Evolutionary conservation across 306 rosid species (phyloP).

Genomic region (Neltuma alba): DNA sequence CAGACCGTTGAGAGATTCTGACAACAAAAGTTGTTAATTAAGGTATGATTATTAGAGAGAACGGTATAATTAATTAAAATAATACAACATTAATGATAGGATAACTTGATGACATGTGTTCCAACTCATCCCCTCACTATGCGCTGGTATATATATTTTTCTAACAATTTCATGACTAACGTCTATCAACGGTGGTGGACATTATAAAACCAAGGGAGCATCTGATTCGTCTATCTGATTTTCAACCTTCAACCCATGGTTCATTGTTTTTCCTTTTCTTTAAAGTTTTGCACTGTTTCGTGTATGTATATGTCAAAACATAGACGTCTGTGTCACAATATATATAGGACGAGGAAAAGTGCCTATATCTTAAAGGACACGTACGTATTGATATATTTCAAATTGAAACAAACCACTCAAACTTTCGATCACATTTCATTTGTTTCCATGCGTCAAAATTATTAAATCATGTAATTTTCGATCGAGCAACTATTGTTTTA

Average conservation of each 20-base stretch:
- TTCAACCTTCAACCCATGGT: too few species aligned
- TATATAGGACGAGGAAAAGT: too few species aligned
- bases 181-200: too few species aligned
- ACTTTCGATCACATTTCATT: not conserved
- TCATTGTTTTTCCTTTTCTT: too few species aligned
- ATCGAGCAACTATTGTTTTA: too few species aligned
- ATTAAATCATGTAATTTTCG: too few species aligned
- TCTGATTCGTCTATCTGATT: too few species aligned
- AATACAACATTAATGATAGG: not conserved
- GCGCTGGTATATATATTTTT: not conserved
- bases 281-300: too few species aligned
- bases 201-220: not conserved
- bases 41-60: not conserved
- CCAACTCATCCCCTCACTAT: not conserved
- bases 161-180: not conserved
- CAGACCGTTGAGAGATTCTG: not conserved
- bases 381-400: too few species aligned
- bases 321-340: too few species aligned
- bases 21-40: not conserved
- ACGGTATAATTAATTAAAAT: not conserved
- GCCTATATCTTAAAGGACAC: too few species aligned
- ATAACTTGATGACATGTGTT: not conserved
- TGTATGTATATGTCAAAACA: too few species aligned
- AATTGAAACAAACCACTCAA: not conserved
- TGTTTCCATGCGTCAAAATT: not conserved